Base-by-base conservation (phyloP, 2,329 filamentous ascomycete species). In the Neopestalotiopsis clavispora region DNA sequence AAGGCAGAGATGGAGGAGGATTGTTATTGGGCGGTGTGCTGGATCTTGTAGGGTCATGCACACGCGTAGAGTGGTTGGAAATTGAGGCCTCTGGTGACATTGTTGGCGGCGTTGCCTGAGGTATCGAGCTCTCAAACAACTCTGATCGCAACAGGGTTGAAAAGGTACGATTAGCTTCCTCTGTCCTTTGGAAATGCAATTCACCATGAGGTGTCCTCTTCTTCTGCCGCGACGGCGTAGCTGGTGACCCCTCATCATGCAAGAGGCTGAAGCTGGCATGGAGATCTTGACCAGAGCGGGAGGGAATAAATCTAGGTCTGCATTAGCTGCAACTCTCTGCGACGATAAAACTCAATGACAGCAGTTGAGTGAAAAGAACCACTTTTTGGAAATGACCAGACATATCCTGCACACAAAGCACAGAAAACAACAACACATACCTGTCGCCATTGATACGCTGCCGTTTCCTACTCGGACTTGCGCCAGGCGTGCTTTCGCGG, bases 131-230 rank as follows among this genome's bases (percentile, higher is more conserved):
- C 76, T 97, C 95, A 79, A 99, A 99, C 69, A 99, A 89, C 80
- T 99, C 96, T 66, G 94, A 92, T 68, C 96, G 92, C 68, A 99
- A 85, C 6, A 99, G 84, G 23, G 91, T 92, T 34, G 94, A 97
- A 80, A 95, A 99, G 23, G 94, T 98, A 69, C 93, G 89, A 76
- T 99, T 98, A 62, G 96, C 96, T 86, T 98, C 94, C 82, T 98
- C 95, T 64, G 93, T 96, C 80, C 91, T 95, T 79, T 99, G 96
- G 73, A 97, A 98, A 79, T 98, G 92, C 71, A 98, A 87, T 80
- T 98, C 96, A 66, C 93, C 93, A 78, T 97, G 93, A 10, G 94
- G 93, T 28, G 92, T 91, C 58, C 95, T 91, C 83, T 93, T 95
- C 82, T 94, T 94, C 69, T 92, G 89, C 78, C 91, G 93, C 4